phyloP scores from a whole-genome alignment of 1,284 basidiomycete species.

The Testicularia cyperi region DNA sequence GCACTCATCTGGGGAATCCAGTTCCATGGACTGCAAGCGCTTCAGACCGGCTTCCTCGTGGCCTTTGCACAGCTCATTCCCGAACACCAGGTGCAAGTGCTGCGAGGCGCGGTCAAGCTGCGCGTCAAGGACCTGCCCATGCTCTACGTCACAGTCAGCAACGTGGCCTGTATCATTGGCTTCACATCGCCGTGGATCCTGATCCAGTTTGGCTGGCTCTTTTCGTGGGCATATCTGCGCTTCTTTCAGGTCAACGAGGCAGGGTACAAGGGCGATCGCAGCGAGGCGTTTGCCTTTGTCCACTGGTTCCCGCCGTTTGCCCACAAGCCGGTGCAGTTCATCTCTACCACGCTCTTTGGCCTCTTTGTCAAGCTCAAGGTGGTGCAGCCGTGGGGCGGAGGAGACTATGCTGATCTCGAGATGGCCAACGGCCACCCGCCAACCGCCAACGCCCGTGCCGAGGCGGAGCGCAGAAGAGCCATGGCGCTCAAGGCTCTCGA shows the following conservation, averaged over 20 bases:
- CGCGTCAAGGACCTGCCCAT: constrained; percentile 93
- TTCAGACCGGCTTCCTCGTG: constrained; percentile 87
- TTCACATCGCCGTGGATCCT: constrained; percentile 91
- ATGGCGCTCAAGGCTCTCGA: constrained; percentile 95
- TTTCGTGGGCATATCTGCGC: constrained; percentile 88
- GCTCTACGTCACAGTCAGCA: constrained; percentile 86
- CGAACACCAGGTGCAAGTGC: constrained; percentile 91
- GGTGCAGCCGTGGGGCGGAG: constrained; percentile 68
- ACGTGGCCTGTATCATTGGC: constrained; percentile 81
- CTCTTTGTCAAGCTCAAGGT: constrained; percentile 68
- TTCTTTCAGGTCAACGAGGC: constrained; percentile 85
- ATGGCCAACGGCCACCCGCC: constrained; percentile 61
- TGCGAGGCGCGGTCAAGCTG: constrained; percentile 75
- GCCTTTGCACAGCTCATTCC: constrained; percentile 97
- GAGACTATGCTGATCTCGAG: constrained; percentile 38
- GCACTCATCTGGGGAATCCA: constrained; percentile 69
- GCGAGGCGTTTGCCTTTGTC: constrained; percentile 93
- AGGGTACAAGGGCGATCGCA: constrained; percentile 74
- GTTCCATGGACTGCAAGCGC: constrained; percentile 87
- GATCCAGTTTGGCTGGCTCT: constrained; percentile 94
- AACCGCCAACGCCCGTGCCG: constrained; percentile 37
- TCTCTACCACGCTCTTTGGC: constrained; percentile 72
- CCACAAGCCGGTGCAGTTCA: constrained; percentile 67
- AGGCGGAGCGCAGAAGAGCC: constrained; percentile 66
- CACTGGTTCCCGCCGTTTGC: constrained; percentile 91